phyloP scores from a whole-genome alignment of 2,329 filamentous ascomycete genomes.

The Tolypocladium amazonense region DNA sequence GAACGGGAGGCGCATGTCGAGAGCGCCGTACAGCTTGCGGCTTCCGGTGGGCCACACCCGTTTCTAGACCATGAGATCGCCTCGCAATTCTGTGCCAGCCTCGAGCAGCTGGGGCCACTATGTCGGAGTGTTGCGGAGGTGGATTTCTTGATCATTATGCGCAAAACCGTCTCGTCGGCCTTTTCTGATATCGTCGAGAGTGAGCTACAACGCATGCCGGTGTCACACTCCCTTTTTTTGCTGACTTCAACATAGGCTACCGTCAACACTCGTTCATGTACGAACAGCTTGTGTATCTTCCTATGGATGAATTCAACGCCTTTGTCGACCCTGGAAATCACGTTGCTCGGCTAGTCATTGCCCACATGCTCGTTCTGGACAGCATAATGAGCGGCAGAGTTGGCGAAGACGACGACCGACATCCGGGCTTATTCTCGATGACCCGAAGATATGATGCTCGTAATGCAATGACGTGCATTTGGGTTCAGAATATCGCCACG shows the following conservation, averaged over 20 bases:
- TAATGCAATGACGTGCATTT: slow-evolving; percentile 22
- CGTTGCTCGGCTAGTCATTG: slow-evolving; percentile 22
- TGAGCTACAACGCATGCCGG: slow-evolving; percentile 1
- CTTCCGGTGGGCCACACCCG: slow-evolving; percentile 1
- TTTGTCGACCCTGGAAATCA: slow-evolving; percentile 20
- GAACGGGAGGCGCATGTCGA: slow-evolving; percentile 16
- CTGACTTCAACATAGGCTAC: slow-evolving; percentile 9
- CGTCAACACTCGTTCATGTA: slow-evolving; percentile 17
- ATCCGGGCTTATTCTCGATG: not conserved
- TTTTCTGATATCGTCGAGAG: slow-evolving; percentile 16
- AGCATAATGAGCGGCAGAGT: slow-evolving; percentile 16
- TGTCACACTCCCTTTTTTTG: not conserved
- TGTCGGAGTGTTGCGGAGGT: slow-evolving; percentile 20
- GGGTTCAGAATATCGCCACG: slow-evolving; percentile 24
- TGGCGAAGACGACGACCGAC: slow-evolving; percentile 2
- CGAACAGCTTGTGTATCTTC: slow-evolving; percentile 14
- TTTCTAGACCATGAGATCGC: slow-evolving; percentile 10
- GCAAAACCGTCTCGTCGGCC: slow-evolving; percentile 15
- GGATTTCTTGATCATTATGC: slow-evolving; percentile 17
- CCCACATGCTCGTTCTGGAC: slow-evolving; percentile 24
- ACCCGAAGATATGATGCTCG: slow-evolving; percentile 10
- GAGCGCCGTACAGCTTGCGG: slow-evolving; percentile 13
- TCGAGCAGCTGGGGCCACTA: slow-evolving; percentile 15
- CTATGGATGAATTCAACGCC: slow-evolving; percentile 17
- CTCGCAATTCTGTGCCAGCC: slow-evolving; percentile 16